These are phyloP conservation scores for Inosperma sp. DNA, from an alignment of 768 basidiomycete species.

Conservation along the genomic window DNA sequence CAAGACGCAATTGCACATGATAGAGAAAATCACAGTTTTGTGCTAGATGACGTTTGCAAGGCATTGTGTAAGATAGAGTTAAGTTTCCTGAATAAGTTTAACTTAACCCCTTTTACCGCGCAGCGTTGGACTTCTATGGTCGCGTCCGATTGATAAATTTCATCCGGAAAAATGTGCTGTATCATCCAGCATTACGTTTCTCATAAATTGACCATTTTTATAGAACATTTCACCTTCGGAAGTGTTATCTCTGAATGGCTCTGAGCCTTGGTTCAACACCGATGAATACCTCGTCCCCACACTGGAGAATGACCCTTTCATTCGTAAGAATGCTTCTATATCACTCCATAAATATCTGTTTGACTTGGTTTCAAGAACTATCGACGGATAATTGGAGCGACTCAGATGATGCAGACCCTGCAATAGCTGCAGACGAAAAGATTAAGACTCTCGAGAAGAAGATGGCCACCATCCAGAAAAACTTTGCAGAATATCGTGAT, in stretches of 20 bases:
- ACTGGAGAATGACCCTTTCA: slow-evolving; percentile 81
- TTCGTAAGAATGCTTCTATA: slow-evolving; percentile 55
- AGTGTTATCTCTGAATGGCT: slow-evolving; percentile 46
- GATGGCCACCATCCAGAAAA: slow-evolving; percentile 52
- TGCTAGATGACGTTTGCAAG: slow-evolving; percentile 48
- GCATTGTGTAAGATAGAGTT: slow-evolving; percentile 47
- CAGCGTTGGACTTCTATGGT: slow-evolving; percentile 75
- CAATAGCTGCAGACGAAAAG: slow-evolving; percentile 27
- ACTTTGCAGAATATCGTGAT: slow-evolving; percentile 56
- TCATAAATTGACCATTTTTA: slow-evolving; percentile 7
- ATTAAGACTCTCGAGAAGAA: slow-evolving; percentile 60
- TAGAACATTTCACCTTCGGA: slow-evolving; percentile 52
- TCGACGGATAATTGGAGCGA: slow-evolving; percentile 57
- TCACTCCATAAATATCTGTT: neutral
- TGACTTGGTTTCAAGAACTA: slow-evolving; percentile 43
- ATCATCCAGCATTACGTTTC: slow-evolving; percentile 3
- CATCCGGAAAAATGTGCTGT: slow-evolving; percentile 67
- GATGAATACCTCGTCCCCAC: slow-evolving; percentile 82
- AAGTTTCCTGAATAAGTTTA: neutral
- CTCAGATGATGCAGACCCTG: slow-evolving; percentile 67
- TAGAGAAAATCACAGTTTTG: slow-evolving; percentile 53
- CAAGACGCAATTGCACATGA: slow-evolving; percentile 62
- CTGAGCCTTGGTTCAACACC: slow-evolving; percentile 59
- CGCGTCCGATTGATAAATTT: slow-evolving; percentile 83
- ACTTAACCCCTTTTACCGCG: slow-evolving; percentile 6